These are phyloP conservation scores for Moesziomyces globuligerus DNA, from an alignment of 1,284 basidiomycete genomes.

Conservation along the genomic window DNA sequence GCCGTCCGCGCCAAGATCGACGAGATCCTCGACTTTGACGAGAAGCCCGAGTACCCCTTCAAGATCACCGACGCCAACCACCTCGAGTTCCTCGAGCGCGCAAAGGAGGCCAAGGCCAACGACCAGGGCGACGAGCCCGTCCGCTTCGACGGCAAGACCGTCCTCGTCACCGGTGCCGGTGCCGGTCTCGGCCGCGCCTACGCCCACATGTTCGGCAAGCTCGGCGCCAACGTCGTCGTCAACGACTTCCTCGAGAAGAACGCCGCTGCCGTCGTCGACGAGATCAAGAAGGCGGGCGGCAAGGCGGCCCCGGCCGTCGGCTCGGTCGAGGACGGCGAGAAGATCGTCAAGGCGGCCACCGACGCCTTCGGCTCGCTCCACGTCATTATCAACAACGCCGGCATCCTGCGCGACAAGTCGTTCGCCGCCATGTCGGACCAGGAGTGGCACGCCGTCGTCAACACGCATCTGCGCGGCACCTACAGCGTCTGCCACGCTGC, in stretches of 20 bases:
- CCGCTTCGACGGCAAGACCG: conserved; percentile 88
- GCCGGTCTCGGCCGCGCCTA: conserved; percentile 83
- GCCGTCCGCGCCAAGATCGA: conserved; percentile 72
- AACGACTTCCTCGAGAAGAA: conserved; percentile 92
- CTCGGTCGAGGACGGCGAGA: conserved; percentile 87
- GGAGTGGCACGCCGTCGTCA: conserved; percentile 93
- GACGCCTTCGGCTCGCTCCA: conserved; percentile 91
- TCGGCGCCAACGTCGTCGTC: conserved; percentile 95
- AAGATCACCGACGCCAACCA: conserved; percentile 74
- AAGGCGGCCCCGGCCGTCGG: conserved; percentile 85
- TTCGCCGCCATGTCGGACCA: conserved; percentile 88
- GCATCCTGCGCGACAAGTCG: conserved; percentile 86
- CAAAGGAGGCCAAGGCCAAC: conserved; percentile 78
- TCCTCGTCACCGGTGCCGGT: conserved; percentile 83
- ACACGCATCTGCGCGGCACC: conserved; percentile 80
- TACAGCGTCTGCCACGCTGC: conserved; percentile 82
- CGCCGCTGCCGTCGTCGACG: conserved; percentile 84
- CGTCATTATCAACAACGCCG: conserved; percentile 90
- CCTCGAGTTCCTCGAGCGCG: conserved; percentile 76
- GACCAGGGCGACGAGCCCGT: conserved; percentile 76
- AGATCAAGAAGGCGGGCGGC: conserved; percentile 86
- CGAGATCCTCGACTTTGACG: conserved; percentile 83
- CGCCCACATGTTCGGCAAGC: conserved; percentile 86
- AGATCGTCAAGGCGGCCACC: conserved; percentile 85
- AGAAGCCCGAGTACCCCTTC: conserved; percentile 77